Conservation (phyloP, 208 protist species). For the Trypanosoma conorhini region DNA sequence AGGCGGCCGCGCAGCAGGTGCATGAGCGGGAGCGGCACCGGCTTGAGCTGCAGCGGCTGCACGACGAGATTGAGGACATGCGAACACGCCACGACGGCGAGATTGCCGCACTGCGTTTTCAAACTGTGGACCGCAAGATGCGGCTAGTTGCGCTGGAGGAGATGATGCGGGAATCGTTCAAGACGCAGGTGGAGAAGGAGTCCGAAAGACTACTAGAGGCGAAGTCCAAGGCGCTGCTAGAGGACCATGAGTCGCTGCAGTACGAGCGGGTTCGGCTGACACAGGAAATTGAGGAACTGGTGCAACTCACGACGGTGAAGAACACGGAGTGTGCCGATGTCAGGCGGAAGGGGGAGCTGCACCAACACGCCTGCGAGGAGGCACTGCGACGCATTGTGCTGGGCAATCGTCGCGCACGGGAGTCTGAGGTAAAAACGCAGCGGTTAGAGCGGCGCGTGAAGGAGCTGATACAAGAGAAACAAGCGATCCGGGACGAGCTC, state of each 20-base stretch:
- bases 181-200: constrained; percentile 52
- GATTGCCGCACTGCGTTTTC: constrained; percentile 66
- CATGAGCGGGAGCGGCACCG: constrained; percentile 65
- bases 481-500: constrained; percentile 28
- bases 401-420: constrained; percentile 40
- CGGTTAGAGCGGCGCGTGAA: constrained; percentile 54
- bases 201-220: constrained; percentile 45
- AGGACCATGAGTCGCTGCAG: constrained; percentile 48
- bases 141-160: constrained; percentile 73
- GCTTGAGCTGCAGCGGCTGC: constrained; percentile 66
- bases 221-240: constrained; percentile 42
- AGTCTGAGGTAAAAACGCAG: constrained; percentile 54
- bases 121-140: constrained; percentile 84
- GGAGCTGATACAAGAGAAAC: constrained; percentile 38
- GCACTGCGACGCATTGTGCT: constrained; percentile 52
- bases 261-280: constrained; percentile 50
- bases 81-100: constrained; percentile 58
- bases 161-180: constrained; percentile 63
- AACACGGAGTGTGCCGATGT: constrained; percentile 44
- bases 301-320: constrained; percentile 54
- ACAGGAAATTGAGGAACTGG: constrained; percentile 68
- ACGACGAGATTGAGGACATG: constrained; percentile 60
- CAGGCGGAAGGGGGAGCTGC: constrained; percentile 48
- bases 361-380: constrained; percentile 58
- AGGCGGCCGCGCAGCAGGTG: constrained; percentile 50